These are phyloP conservation scores for Litchi chinensis DNA, from an alignment of 345 rosid genomes.

Conservation along the genomic window DNA sequence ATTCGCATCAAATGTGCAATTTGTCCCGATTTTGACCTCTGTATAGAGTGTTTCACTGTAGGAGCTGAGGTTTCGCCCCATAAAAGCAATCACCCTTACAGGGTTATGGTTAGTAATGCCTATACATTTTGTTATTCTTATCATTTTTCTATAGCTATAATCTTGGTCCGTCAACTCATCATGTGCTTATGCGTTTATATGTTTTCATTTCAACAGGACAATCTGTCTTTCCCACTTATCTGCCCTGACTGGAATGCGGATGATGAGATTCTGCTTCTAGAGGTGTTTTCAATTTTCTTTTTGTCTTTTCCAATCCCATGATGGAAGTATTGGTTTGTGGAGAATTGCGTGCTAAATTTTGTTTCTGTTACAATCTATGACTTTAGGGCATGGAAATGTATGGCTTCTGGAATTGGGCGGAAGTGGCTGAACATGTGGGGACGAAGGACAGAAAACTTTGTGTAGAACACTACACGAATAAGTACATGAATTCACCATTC, in stretches of 20 bases:
- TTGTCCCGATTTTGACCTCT: constrained; percentile 97
- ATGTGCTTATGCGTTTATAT: not conserved
- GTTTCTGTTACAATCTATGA: constrained; percentile 11
- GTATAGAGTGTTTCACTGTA: constrained; percentile 92
- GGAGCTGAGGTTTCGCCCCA: constrained; percentile 95
- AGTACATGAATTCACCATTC: constrained; percentile 77
- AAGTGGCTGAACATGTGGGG: constrained; percentile 97
- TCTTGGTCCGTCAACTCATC: not conserved
- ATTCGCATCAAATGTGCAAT: constrained; percentile 89
- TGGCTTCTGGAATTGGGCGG: constrained; percentile 97
- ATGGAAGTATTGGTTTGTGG: constrained; percentile 10
- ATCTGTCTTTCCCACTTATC: constrained; percentile 82
- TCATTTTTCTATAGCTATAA: not conserved
- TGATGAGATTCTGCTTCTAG: constrained; percentile 94
- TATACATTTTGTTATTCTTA: not conserved
- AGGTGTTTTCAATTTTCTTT: constrained; percentile 48
- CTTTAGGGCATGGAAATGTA: constrained; percentile 96
- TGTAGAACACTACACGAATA: constrained; percentile 71
- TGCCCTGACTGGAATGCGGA: constrained; percentile 98
- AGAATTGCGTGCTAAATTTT: not conserved
- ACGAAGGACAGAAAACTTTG: constrained; percentile 92
- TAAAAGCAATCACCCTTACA: constrained; percentile 78
- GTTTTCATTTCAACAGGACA: constrained; percentile 60
- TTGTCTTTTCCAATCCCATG: not conserved
- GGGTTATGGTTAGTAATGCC: constrained; percentile 83